Percentiles rank a stretch among this genome's conserved stretches.
Evolutionary conservation across 495 filamentous ascomycete genomes (phyloP).

Genomic region (Penicillium pulvis): DNA sequence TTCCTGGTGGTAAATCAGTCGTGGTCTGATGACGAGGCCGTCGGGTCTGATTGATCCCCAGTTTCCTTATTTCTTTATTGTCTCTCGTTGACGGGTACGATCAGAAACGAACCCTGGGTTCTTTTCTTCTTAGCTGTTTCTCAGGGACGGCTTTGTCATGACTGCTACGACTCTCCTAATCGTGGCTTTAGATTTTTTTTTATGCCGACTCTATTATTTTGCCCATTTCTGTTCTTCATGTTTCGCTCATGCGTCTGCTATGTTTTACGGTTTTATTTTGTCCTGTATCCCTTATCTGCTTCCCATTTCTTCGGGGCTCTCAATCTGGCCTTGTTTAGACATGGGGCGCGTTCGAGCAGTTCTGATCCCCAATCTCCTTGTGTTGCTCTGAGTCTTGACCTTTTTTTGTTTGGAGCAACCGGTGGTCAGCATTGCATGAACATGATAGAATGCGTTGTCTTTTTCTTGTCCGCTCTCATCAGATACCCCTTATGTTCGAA

Average conservation of each 20-base stretch:
- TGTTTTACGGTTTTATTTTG: slow-evolving; percentile 26
- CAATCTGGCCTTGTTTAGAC: slow-evolving; percentile 41
- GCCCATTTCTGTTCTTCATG: slow-evolving; percentile 15
- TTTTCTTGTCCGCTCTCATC: slow-evolving; percentile 54
- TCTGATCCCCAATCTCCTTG: slow-evolving; percentile 29
- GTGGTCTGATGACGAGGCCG: slow-evolving; percentile 52
- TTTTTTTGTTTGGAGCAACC: slow-evolving; percentile 34
- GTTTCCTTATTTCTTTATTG: slow-evolving; percentile 40
- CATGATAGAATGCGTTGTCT: slow-evolving; percentile 81
- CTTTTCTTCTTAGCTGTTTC: slow-evolving; percentile 43
- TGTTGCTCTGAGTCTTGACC: slow-evolving; percentile 37
- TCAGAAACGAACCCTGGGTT: slow-evolving; percentile 51
- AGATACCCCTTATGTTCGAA: slow-evolving; percentile 61
- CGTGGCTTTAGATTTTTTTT: slow-evolving; percentile 26
- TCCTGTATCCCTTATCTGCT: slow-evolving; percentile 21
- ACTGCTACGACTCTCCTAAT: slow-evolving; percentile 46
- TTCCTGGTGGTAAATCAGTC: slow-evolving; percentile 88
- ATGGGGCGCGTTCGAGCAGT: slow-evolving; percentile 48
- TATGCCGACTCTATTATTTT: slow-evolving; percentile 24
- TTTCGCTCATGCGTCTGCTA: slow-evolving; percentile 11
- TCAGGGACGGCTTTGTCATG: slow-evolving; percentile 55
- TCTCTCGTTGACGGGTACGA: slow-evolving; percentile 46
- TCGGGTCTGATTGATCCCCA: slow-evolving; percentile 47
- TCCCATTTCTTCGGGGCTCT: slow-evolving; percentile 37
- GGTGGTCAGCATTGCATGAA: slow-evolving; percentile 61